Base-by-base conservation (phyloP, 2,329 filamentous ascomycete genomes). In the Elsinoe ampelina region DNA sequence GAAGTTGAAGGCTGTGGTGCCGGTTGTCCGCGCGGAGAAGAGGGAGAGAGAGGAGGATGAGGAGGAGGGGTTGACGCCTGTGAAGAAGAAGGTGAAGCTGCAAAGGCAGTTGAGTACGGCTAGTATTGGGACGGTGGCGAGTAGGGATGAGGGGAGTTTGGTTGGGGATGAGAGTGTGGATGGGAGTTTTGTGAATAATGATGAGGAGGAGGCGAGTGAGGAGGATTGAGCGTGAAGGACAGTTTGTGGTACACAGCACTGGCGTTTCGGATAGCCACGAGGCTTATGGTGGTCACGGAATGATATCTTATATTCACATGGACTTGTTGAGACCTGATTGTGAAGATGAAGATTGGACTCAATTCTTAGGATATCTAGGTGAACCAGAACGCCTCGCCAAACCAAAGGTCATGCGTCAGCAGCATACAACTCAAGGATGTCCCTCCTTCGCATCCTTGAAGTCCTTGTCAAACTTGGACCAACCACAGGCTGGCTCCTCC, bases 401-500 rank as follows among this genome's bases (percentile, higher is more conserved):
- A 34, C 10, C 20, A 22, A 2, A 36, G 32, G n/a, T 39, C 15
- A 52, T 39, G 3, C 30, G 4, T 12, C 32, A 41, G 7, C 55
- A 19, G 13, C 6, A 3, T 35, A 12, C 22, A 22, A 11, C 13
- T 56, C 51, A 55, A 50, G 51, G 41, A 38, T 56, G 51, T 8
- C 63, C 64, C 4, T 61, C 58, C 19, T 55, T 48, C 60, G 58
- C 54, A 20, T 50, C 61, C 22, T 64, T 68, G 75, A 77, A 83
- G 51, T 80, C 78, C 22, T 67, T 63, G 32, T 80, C 76, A 61
- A 83, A 83, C 19, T 69, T 70, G 1, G 67, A 66, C 80, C 80
- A 83, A 0, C 80, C 80, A 1, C 80, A 79, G 4, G 73, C 71
- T 0, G 77, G 77, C 62, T 77, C 76, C 42, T 79, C 77, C 32